Evolutionary conservation across 2,329 filamentous ascomycete genomes (phyloP), one percentile per base, ranked within the genome.

Genomic region (Hirsutella minnesotensis): DNA sequence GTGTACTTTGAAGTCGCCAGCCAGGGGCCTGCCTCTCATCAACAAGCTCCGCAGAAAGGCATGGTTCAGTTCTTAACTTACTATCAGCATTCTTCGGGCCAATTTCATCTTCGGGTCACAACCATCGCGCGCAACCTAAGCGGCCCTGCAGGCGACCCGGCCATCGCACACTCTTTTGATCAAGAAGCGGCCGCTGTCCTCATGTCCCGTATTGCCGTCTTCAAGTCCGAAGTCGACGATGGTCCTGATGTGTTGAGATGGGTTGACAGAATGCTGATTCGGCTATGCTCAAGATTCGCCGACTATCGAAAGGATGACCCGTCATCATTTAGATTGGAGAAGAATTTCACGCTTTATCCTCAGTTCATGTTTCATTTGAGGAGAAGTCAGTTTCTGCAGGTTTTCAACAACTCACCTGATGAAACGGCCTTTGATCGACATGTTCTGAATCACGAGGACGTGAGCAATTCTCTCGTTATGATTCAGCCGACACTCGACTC

Each of bases 361-460:
- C 92, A 98, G 61, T 98, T 98, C 68, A 98, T 98, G 92, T 98
- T 98, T 73, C 92, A 98, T 63, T 75, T 98, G 47, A 84, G 92
- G 54, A 80, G 92, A 64, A 95, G 88, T 65, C 92, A 96, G 64
- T 98, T 98, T 71, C 66, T 98, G 50, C 92, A 98, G 59, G 89
- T 98, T 44, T 98, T 98, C 77, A 98, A 98, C 72, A 98, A 96
- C 64, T 96, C 90, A 0, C 92, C 92, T 8, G 92, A 98, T 55
- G 92, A 98, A 66, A 98, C 92, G 20, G 92, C 92, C n/a, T 98
- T 98, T 66, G 95, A 96, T 61, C 79, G 92, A 47, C 92, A 98
- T 59, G 88, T 98, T 3, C 73, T 98, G 49, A 94, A 96, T 61
- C 89, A 96, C 56, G 92, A 98, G 63, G 92, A 96, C 63, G 88